phyloP scores from a whole-genome alignment of 345 rosid genomes.

The Abelmoschus esculentus region DNA sequence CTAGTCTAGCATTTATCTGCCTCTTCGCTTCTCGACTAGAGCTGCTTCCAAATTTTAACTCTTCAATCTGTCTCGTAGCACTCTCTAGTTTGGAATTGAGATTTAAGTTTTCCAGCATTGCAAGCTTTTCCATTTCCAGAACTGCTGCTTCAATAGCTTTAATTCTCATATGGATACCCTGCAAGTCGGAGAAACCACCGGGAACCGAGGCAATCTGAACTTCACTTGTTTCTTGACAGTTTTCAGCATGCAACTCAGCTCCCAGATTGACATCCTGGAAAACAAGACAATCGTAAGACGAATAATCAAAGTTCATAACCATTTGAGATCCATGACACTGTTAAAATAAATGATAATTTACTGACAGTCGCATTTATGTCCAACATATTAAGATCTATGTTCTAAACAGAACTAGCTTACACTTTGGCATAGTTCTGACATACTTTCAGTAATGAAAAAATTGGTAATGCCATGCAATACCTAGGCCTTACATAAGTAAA shows the following conservation, averaged over 20 bases:
- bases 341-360: not conserved
- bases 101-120: slow-evolving; percentile 40
- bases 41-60: slow-evolving; percentile 31
- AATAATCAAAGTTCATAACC: not conserved
- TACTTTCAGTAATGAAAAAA: not conserved
- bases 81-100: slow-evolving; percentile 50
- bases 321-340: not conserved
- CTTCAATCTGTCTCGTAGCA: slow-evolving; percentile 46
- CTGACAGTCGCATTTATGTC: not conserved
- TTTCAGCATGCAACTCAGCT: slow-evolving; percentile 23
- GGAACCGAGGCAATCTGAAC: slow-evolving; percentile 16
- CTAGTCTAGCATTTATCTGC: slow-evolving; percentile 27
- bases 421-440: slow-evolving; percentile 3
- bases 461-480: not conserved
- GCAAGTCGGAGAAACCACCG: slow-evolving; percentile 35
- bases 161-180: slow-evolving; percentile 50
- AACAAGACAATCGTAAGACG: not conserved
- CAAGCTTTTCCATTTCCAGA: slow-evolving; percentile 52
- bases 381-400: not conserved
- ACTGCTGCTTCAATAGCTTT: slow-evolving; percentile 56
- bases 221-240: slow-evolving; percentile 23
- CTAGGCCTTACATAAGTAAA: not conserved
- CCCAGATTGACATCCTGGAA: slow-evolving; percentile 36
- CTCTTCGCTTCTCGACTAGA: slow-evolving; percentile 25
- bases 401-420: slow-evolving; percentile 1